Conservation (phyloP, 23 red algal species). For the Rhodosorus marinus region DNA sequence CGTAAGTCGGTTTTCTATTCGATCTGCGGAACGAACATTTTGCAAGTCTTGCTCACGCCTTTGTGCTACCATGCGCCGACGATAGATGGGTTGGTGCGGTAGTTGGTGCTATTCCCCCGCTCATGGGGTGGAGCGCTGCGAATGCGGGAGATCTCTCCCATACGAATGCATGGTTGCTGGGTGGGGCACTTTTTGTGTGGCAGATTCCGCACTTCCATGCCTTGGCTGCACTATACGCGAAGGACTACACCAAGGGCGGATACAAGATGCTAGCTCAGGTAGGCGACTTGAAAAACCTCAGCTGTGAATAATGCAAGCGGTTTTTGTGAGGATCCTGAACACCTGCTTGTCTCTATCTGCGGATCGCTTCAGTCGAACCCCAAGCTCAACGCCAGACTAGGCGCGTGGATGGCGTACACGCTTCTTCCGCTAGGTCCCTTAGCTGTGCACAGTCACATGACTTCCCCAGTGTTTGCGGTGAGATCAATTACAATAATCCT, state of each 20-base stretch:
- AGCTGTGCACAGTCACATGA: conserved; percentile 16
- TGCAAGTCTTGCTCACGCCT: no score
- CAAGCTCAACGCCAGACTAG: conserved; percentile 28
- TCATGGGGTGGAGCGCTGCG: conserved; percentile 84
- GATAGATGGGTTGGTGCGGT: conserved; percentile 79
- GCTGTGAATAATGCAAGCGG: no score
- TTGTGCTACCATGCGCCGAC: no score
- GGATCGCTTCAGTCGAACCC: conserved; percentile 40
- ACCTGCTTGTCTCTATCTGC: no score
- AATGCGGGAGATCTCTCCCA: conserved; percentile 8
- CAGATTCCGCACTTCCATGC: conserved; percentile 99
- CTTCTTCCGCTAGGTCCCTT: conserved; percentile 39
- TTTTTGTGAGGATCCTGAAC: no score
- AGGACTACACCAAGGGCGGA: conserved; percentile 55
- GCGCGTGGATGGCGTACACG: conserved; percentile 12
- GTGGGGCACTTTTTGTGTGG: conserved; percentile 54
- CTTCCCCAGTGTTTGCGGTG: conserved; percentile 20
- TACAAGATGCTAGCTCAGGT: conserved; percentile 72
- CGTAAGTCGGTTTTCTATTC: no score
- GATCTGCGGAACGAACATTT: no score
- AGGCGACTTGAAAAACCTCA: no score
- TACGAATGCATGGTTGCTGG: conserved; percentile 20
- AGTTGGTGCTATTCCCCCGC: conserved; percentile 79
- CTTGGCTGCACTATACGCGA: conserved; percentile 33
- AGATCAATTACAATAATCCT: no score